phyloP scores from a whole-genome alignment of 148 eudicot species.

The Chenopodium formosanum region DNA sequence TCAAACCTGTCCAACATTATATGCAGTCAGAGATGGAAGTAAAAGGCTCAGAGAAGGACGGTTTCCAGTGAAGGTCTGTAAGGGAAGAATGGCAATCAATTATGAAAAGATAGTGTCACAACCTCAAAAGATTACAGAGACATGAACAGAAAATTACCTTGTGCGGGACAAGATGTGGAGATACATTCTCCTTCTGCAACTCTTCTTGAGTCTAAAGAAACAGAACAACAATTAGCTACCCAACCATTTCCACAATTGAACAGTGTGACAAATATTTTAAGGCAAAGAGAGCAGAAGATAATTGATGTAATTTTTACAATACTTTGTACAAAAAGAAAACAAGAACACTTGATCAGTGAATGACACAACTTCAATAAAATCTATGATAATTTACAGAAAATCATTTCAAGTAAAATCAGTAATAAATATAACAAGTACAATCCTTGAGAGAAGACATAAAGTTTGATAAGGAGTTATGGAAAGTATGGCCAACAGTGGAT shows the following conservation, averaged over 20 bases:
- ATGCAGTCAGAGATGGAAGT: slow-evolving; percentile 86
- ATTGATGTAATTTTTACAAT: neutral
- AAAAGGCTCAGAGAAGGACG: slow-evolving; percentile 95
- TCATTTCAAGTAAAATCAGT: neutral
- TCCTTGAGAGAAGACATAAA: neutral
- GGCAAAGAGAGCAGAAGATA: neutral
- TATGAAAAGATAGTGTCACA: neutral
- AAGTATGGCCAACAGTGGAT: neutral
- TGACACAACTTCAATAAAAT: neutral
- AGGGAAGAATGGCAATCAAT: slow-evolving; percentile 3
- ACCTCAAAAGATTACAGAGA: neutral
- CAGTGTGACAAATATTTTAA: neutral
- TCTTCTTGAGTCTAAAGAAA: slow-evolving; percentile 74
- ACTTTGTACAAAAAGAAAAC: neutral
- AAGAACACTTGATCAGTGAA: neutral
- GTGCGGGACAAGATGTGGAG: slow-evolving; percentile 80
- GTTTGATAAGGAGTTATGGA: neutral
- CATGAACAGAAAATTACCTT: slow-evolving; percentile 50
- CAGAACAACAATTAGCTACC: slow-evolving; percentile 20
- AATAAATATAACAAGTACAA: neutral
- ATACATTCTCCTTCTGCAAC: slow-evolving; percentile 74
- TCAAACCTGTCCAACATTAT: slow-evolving; percentile 89
- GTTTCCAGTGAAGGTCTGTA: slow-evolving; percentile 93
- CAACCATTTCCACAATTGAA: neutral
- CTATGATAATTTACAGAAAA: neutral